Evolutionary conservation across 441 rosid species (phyloP).

Genomic region (Populus hybrid): DNA sequence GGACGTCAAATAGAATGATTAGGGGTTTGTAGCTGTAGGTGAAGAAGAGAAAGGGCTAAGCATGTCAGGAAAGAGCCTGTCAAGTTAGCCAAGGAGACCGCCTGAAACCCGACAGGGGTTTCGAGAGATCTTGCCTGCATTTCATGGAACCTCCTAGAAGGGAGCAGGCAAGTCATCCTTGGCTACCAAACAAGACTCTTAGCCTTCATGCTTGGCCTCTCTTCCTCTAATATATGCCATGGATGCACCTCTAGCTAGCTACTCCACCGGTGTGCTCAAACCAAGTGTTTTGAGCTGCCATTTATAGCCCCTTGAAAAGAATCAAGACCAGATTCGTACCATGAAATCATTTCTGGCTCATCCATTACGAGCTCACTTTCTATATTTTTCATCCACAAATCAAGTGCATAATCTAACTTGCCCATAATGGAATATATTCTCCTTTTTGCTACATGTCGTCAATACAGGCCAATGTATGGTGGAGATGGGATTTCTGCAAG

Average conservation of each 20-base stretch:
- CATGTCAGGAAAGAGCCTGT: slow-evolving; percentile 31
- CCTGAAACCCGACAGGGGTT: slow-evolving; percentile 15
- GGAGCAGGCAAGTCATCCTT: not conserved
- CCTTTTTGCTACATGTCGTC: not conserved
- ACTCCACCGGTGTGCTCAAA: not conserved
- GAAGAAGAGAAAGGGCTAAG: slow-evolving; percentile 9
- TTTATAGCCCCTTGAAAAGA: not conserved
- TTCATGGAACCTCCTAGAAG: not conserved
- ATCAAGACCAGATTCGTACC: not conserved
- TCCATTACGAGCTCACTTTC: not conserved
- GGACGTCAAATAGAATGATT: not conserved
- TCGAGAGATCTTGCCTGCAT: not conserved
- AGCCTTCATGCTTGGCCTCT: slow-evolving; percentile 23
- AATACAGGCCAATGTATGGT: not conserved
- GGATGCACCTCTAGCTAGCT: not conserved
- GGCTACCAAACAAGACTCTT: slow-evolving; percentile 7
- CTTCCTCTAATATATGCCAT: not conserved
- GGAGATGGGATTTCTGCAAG: not conserved
- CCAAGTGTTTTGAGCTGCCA: not conserved
- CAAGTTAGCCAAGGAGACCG: slow-evolving; percentile 35
- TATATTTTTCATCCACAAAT: not conserved
- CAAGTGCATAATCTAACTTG: too few relatives aligned
- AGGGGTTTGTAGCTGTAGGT: too few relatives aligned
- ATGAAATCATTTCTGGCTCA: not conserved
- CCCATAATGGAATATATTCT: not conserved